These are phyloP conservation scores for Quercus mongolica DNA, from an alignment of 306 rosid genomes.

Conservation along the genomic window DNA sequence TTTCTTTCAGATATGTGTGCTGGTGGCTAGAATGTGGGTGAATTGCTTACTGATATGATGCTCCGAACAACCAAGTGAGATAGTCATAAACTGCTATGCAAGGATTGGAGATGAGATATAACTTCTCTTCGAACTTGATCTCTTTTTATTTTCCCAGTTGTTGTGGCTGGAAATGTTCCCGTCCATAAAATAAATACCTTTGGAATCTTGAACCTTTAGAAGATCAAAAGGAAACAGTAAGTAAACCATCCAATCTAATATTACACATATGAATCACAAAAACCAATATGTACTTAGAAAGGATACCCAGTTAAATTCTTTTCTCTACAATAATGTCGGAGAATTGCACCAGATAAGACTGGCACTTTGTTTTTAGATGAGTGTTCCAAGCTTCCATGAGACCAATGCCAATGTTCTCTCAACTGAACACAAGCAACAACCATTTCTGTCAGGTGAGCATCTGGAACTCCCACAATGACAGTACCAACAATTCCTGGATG, in stretches of 20 bases:
- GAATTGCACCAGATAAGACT: constrained; percentile 43
- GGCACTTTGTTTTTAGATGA: constrained; percentile 23
- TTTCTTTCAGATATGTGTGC: not conserved
- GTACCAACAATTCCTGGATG: constrained; percentile 68
- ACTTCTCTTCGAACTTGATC: constrained; percentile 53
- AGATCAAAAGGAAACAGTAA: not conserved
- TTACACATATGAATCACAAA: not conserved
- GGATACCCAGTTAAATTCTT: constrained; percentile 59
- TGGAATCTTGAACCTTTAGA: constrained; percentile 82
- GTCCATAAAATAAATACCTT: constrained; percentile 53
- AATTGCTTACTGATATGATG: not conserved
- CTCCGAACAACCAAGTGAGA: not conserved
- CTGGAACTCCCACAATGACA: constrained; percentile 75
- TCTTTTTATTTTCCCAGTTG: constrained; percentile 66
- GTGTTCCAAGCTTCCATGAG: constrained; percentile 13
- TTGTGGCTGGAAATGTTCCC: constrained; percentile 69
- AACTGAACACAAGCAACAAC: constrained; percentile 62
- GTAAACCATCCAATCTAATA: not conserved
- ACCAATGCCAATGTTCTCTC: constrained; percentile 66
- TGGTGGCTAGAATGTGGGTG: not conserved
- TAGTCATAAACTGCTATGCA: constrained; percentile 59
- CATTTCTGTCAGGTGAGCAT: constrained; percentile 60
- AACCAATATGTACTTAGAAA: not conserved
- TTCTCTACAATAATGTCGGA: constrained; percentile 43
- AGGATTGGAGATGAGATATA: constrained; percentile 32